Base-by-base conservation (phyloP, 2,329 filamentous ascomycete genomes). In the Aspergillus fumigatiaffinis region DNA sequence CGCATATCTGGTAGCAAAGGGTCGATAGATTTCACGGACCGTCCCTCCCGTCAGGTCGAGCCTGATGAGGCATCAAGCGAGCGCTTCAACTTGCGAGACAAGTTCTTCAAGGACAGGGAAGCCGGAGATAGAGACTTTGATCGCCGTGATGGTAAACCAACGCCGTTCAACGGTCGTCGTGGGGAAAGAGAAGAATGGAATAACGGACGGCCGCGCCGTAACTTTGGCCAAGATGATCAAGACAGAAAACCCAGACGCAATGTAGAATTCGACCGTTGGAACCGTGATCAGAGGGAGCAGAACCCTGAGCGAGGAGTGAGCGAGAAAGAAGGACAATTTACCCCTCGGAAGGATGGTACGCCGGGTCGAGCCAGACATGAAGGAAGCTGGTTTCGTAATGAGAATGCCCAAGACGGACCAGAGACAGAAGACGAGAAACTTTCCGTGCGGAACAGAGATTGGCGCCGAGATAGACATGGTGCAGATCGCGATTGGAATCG, bases 341-440 rank as follows among this genome's bases (percentile, higher is more conserved):
- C 79, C 77, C 32, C 76, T 80, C 54, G 84, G 86, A 59, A 86
- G 63, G 90, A 89, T 68, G 86, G 85, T 26, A 77, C 82, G 20
- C 64, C 65, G 49, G 81, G 79, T 56, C 84, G 89, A 67, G 86
- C 81, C 61, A 87, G 87, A 73, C 80, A 86, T 51, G 90, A 87
- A 59, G 80, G 87, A 57, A 85, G 86, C n/a, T 95, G 89, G 92
- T 87, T 86, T 70, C 87, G 85, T 69, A 86, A 86, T 51, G 82
- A 82, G 26, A 66, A 63, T 29, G 66, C 69, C 12, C 76, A 72
- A 35, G 74, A 77, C 20, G 63, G 60, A 4, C 66, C 66, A 17
- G 75, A 76, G 21, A 60, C 61, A 1, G 76, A 78, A 49, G 82
- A 80, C 32, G 77, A 72, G 57, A 74, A 68, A 61, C 70, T 72